phyloP scores from a whole-genome alignment of 83 land plant species.

The Diphasiastrum complanatum region DNA sequence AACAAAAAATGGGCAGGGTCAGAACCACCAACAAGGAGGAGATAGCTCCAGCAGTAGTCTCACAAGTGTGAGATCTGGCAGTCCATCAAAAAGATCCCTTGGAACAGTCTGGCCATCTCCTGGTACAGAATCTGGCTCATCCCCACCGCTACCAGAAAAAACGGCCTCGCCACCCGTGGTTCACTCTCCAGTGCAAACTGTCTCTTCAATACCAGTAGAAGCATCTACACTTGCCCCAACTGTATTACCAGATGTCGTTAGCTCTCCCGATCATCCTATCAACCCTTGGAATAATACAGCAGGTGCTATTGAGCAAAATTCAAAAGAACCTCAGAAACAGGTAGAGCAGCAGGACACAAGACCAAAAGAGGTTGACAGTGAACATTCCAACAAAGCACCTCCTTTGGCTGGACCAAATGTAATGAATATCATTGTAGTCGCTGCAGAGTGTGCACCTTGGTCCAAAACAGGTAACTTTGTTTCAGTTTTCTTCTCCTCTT shows the following conservation, averaged over 20 bases:
- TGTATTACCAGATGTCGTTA: too few species aligned
- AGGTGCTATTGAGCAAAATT: neutral
- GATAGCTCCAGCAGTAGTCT: slow-evolving; percentile 3
- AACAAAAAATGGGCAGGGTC: neutral
- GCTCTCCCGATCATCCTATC: too few species aligned
- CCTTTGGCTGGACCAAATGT: slow-evolving; percentile 88
- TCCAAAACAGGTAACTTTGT: slow-evolving; percentile 65
- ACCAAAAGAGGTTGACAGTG: slow-evolving; percentile 5
- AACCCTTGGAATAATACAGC: neutral
- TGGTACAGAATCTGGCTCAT: neutral
- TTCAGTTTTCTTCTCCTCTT: slow-evolving; percentile 3
- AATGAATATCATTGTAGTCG: slow-evolving; percentile 79
- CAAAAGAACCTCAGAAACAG: slow-evolving; percentile 14
- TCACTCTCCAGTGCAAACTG: too few species aligned
- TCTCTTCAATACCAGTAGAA: too few species aligned
- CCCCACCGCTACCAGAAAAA: neutral
- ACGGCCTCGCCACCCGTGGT: slow-evolving; percentile 2
- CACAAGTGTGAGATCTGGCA: neutral
- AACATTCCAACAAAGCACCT: slow-evolving; percentile 37
- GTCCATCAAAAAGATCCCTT: slow-evolving; percentile 3
- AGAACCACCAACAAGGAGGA: neutral
- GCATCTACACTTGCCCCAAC: too few species aligned
- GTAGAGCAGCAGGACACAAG: slow-evolving; percentile 8
- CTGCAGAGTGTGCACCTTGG: slow-evolving; percentile 99
- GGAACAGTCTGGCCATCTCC: slow-evolving; percentile 20